Evolutionary conservation across 2,329 filamentous ascomycete genomes (phyloP).

Genomic region (Elsinoe fawcettii): DNA sequence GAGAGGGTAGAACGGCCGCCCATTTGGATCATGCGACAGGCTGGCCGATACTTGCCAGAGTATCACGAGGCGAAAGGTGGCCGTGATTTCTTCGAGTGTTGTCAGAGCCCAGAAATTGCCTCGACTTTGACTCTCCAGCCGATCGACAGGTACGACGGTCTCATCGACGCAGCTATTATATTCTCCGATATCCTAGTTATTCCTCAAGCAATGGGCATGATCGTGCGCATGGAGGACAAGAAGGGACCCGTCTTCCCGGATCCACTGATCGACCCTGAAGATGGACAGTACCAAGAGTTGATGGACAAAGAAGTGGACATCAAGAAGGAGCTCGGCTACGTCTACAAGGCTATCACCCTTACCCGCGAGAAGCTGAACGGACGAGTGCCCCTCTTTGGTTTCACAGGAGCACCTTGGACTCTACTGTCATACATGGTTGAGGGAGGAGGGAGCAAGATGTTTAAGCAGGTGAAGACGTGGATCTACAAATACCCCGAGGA

Average conservation of each 20-base stretch:
- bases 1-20: constrained; percentile 86
- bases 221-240: constrained; percentile 96
- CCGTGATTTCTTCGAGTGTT: constrained; percentile 96
- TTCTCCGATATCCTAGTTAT: constrained; percentile 98
- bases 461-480: constrained; percentile 92
- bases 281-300: constrained; percentile 73
- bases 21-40: constrained; percentile 99
- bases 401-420: constrained; percentile 96
- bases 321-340: constrained; percentile 76
- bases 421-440: constrained; percentile 98
- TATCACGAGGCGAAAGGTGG: constrained; percentile 91
- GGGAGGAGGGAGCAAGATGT: constrained; percentile 90
- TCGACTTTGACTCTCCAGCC: constrained; percentile 92
- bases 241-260: constrained; percentile 92
- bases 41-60: constrained; percentile 92
- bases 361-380: constrained; percentile 83
- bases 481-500: constrained; percentile 81
- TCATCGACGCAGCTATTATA: constrained; percentile 95
- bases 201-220: constrained; percentile 96
- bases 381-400: constrained; percentile 86
- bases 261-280: constrained; percentile 69
- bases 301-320: constrained; percentile 76
- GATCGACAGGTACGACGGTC: constrained; percentile 79
- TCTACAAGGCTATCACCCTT: constrained; percentile 89
- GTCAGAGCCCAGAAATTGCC: constrained; percentile 83